Percentiles rank a stretch among this genome's conserved stretches.
These are phyloP conservation scores for Dionaea muscipula DNA, from an alignment of 179 eudicot genomes.

Conservation along the genomic window DNA sequence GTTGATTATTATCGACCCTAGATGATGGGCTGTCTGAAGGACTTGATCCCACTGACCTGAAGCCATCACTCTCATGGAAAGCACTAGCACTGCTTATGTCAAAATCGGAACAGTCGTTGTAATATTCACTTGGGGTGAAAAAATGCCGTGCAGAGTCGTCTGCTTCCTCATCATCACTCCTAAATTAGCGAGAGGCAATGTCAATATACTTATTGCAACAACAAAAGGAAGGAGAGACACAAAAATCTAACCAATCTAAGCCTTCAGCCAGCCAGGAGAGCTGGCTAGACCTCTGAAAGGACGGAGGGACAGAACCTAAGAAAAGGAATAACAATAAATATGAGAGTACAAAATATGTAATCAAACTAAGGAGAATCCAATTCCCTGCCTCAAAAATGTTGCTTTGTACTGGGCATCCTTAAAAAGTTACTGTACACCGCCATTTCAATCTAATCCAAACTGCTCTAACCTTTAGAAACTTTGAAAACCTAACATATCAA, in stretches of 20 bases:
- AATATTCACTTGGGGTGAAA: slow-evolving; percentile 54
- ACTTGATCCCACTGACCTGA: slow-evolving; percentile 63
- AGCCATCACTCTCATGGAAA: slow-evolving; percentile 55
- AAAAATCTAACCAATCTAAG: background rate
- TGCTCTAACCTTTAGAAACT: too few relatives aligned
- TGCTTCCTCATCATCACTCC: slow-evolving; percentile 82
- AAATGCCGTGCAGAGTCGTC: slow-evolving; percentile 44
- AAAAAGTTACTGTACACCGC: too few relatives aligned
- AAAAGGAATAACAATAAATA: background rate
- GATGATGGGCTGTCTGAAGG: slow-evolving; percentile 85
- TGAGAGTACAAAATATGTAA: background rate
- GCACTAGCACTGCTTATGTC: slow-evolving; percentile 64
- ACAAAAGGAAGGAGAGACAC: background rate
- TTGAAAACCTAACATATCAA: too few relatives aligned
- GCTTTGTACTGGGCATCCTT: too few relatives aligned
- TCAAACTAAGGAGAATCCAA: background rate
- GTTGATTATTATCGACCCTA: slow-evolving; percentile 59
- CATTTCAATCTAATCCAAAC: too few relatives aligned
- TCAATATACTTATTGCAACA: background rate
- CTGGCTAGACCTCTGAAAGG: background rate
- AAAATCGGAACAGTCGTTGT: slow-evolving; percentile 51
- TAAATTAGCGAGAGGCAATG: slow-evolving; percentile 16
- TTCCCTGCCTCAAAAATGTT: too few relatives aligned
- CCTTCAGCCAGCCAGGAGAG: background rate
- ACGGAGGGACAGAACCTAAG: background rate